Conservation (phyloP, 768 basidiomycete genomes). For the Chalciporus pseudorubinellus region DNA sequence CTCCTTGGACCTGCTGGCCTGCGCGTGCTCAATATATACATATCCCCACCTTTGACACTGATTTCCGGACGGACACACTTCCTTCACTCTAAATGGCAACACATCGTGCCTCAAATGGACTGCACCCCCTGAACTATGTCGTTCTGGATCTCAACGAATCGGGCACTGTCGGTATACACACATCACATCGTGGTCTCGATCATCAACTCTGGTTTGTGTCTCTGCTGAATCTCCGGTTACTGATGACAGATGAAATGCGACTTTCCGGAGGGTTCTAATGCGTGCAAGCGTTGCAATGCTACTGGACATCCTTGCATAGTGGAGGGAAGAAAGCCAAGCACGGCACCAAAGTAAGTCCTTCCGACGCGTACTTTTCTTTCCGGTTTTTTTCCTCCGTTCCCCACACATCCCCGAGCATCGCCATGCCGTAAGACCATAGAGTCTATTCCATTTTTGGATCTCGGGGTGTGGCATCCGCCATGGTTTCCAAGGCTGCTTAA, state of each 20-base stretch:
- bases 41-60: conserved; percentile 3
- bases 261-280: conserved; percentile 67
- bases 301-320: conserved; percentile 79
- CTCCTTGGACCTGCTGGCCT: neutral
- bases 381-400: conserved; percentile 1
- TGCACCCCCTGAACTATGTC: conserved; percentile 10
- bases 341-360: conserved; percentile 74
- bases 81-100: conserved; percentile 13
- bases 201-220: conserved; percentile 12
- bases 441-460: conserved; percentile 20
- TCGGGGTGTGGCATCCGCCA: conserved; percentile 22
- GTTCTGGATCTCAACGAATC: conserved; percentile 1
- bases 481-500: conserved; percentile 12
- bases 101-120: conserved; percentile 4
- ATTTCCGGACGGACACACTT: conserved; percentile 2
- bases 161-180: neutral
- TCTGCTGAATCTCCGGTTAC: conserved; percentile 11
- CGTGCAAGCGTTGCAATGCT: conserved; percentile 74
- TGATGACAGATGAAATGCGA: conserved; percentile 77
- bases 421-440: conserved; percentile 19
- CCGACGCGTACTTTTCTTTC: conserved; percentile 13
- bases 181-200: conserved; percentile 2
- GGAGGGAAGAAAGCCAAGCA: conserved; percentile 76
- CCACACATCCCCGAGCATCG: conserved; percentile 15
- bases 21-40: neutral